Percentiles rank a stretch among this genome's conserved stretches.
These are phyloP conservation scores for Plasmodium gallinaceum DNA, from an alignment of 169 alveolate genomes.

Conservation along the genomic window DNA sequence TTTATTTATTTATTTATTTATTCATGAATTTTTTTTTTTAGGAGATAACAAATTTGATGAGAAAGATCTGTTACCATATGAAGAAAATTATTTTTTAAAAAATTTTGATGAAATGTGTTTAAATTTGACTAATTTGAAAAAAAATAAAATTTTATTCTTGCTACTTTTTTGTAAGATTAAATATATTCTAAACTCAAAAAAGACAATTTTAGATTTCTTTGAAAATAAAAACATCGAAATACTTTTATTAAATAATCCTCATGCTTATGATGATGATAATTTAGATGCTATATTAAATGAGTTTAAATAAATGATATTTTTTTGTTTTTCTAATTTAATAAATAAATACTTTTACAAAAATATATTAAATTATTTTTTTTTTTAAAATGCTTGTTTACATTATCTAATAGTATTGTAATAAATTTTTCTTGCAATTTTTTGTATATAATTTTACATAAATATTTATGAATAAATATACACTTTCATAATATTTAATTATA, in stretches of 20 bases:
- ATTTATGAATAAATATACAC: not conserved
- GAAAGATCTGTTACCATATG: slow-evolving; percentile 6
- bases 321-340: too few relatives aligned
- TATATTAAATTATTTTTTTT: not conserved
- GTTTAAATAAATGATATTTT: slow-evolving; percentile 18
- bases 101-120: slow-evolving; percentile 32
- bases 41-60: slow-evolving; percentile 11
- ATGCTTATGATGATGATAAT: slow-evolving; percentile 59
- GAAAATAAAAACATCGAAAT: slow-evolving; percentile 18
- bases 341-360: not conserved
- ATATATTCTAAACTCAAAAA: slow-evolving; percentile 48
- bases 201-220: slow-evolving; percentile 40
- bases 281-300: slow-evolving; percentile 68
- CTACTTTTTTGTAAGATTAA: slow-evolving; percentile 66
- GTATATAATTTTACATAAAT: not conserved
- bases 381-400: not conserved
- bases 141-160: slow-evolving; percentile 43
- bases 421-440: not conserved
- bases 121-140: slow-evolving; percentile 30
- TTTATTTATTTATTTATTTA: not conserved
- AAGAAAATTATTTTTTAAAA: slow-evolving; percentile 54
- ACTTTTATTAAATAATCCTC: slow-evolving; percentile 39
- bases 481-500: too few relatives aligned
- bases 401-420: not conserved
- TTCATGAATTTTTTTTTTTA: not conserved